Conservation (phyloP, 441 rosid genomes). For the Pelargonium citronellum region DNA sequence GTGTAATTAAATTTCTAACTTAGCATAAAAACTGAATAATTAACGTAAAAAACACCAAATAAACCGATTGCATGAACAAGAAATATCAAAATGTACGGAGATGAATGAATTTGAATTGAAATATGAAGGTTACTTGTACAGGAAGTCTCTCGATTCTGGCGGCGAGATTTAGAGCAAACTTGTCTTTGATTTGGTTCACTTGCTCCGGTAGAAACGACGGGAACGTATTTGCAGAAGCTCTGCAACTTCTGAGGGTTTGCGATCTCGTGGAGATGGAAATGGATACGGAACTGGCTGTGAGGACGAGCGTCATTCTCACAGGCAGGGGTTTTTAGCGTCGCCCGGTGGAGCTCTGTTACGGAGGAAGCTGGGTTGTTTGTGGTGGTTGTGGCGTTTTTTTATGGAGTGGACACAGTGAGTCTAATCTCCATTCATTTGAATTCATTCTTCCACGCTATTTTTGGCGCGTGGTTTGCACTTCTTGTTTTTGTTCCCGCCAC, state of each 20-base stretch:
- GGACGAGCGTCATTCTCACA: background rate
- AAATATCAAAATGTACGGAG: background rate
- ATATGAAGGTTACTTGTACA: slow-evolving; percentile 45
- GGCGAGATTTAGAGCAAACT: slow-evolving; percentile 65
- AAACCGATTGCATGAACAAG: background rate
- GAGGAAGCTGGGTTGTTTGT: background rate
- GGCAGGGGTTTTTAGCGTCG: slow-evolving; percentile 2
- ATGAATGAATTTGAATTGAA: background rate
- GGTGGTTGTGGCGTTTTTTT: background rate
- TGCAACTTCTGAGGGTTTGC: background rate
- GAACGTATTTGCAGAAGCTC: slow-evolving; percentile 24
- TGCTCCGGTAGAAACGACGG: slow-evolving; percentile 73
- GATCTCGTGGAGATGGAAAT: background rate
- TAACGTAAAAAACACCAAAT: too few relatives aligned
- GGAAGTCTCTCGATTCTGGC: slow-evolving; percentile 58
- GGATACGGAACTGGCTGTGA: slow-evolving; percentile 1
- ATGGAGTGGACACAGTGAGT: slow-evolving; percentile 4
- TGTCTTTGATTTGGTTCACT: slow-evolving; percentile 64
- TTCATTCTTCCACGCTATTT: background rate
- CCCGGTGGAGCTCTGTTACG: background rate
- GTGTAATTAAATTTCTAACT: too few relatives aligned
- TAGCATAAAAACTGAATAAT: too few relatives aligned
- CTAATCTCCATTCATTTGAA: background rate
- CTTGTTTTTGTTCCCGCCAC: too few relatives aligned
- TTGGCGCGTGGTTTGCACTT: background rate